Conservation (phyloP, 257 asterid genomes). For the Cinchona pubescens region DNA sequence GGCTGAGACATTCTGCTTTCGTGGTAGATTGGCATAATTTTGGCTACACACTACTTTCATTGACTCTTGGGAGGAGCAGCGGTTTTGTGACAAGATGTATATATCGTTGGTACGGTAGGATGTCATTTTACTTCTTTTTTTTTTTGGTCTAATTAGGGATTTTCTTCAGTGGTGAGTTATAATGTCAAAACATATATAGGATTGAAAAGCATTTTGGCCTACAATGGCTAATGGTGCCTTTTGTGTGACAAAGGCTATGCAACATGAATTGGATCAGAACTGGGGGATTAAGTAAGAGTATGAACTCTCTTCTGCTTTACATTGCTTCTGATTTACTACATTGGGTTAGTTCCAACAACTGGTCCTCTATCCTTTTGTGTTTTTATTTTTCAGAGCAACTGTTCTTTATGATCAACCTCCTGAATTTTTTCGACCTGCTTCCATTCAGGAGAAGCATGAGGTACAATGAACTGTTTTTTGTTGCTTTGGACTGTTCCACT, state of each 20-base stretch:
- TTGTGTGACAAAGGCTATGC: conserved; percentile 97
- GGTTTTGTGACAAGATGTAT: conserved; percentile 58
- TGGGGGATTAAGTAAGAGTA: conserved; percentile 82
- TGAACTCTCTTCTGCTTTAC: conserved; percentile 12
- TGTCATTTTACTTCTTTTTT: conserved; percentile 11
- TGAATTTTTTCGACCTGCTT: conserved; percentile 81
- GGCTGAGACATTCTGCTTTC: conserved; percentile 69
- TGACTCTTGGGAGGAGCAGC: conserved; percentile 81
- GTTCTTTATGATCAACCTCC: conserved; percentile 96
- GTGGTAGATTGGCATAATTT: conserved; percentile 95
- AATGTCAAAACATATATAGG: conserved; percentile 46
- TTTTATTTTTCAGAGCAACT: conserved; percentile 58
- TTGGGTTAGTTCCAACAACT: conserved; percentile 11
- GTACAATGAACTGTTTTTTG: conserved; percentile 40
- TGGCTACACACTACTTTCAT: conserved; percentile 81
- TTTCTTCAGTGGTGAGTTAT: conserved; percentile 15
- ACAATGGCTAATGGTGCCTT: conserved; percentile 85
- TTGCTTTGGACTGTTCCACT: too few relatives aligned
- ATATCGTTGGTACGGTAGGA: conserved; percentile 74
- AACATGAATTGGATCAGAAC: conserved; percentile 88
- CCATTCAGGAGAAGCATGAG: conserved; percentile 69
- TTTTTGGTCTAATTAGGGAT: conserved; percentile 3
- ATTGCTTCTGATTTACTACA: conserved; percentile 10
- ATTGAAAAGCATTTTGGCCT: conserved; percentile 84
- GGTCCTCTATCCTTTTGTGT: conserved; percentile 8